Conservation (phyloP, 2,329 filamentous ascomycete species). For the Gaeumannomyces tritici region DNA sequence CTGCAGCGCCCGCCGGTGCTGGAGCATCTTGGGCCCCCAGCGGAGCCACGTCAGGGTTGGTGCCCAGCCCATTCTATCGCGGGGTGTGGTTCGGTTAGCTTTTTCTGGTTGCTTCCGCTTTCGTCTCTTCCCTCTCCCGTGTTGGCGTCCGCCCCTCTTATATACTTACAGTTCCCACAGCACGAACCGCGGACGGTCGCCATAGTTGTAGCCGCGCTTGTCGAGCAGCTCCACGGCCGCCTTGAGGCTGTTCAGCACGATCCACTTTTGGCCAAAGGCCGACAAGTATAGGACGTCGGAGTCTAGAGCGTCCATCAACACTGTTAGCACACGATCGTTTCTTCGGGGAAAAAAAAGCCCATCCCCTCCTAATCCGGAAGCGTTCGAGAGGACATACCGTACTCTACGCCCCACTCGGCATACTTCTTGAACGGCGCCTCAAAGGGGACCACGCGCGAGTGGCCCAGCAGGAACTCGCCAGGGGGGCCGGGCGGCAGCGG, state of each 20-base stretch:
- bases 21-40: constrained; percentile 29
- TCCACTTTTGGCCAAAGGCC: constrained; percentile 23
- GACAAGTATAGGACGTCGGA: constrained; percentile 18
- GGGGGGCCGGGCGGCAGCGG: constrained; percentile 11
- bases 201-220: constrained; percentile 32
- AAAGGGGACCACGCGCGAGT: constrained; percentile 8
- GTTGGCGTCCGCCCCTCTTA: too few species aligned
- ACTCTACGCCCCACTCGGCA: constrained; percentile 7
- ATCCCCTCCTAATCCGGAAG: background rate
- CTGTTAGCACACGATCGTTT: background rate
- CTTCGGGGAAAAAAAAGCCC: background rate
- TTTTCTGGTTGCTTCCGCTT: background rate
- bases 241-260: constrained; percentile 33
- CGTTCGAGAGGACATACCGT: constrained; percentile 1
- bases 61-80: constrained; percentile 29
- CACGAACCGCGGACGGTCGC: constrained; percentile 33
- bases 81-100: background rate
- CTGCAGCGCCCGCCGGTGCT: constrained; percentile 34
- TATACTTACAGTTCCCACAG: constrained; percentile 21
- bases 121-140: background rate
- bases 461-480: constrained; percentile 27
- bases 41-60: constrained; percentile 34
- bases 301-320: background rate
- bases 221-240: constrained; percentile 34
- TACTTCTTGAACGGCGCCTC: constrained; percentile 8